Evolutionary conservation across 352 stramenopile genomes (phyloP), one percentile per base, ranked within the genome.

Genomic region (Globisporangium solare): DNA sequence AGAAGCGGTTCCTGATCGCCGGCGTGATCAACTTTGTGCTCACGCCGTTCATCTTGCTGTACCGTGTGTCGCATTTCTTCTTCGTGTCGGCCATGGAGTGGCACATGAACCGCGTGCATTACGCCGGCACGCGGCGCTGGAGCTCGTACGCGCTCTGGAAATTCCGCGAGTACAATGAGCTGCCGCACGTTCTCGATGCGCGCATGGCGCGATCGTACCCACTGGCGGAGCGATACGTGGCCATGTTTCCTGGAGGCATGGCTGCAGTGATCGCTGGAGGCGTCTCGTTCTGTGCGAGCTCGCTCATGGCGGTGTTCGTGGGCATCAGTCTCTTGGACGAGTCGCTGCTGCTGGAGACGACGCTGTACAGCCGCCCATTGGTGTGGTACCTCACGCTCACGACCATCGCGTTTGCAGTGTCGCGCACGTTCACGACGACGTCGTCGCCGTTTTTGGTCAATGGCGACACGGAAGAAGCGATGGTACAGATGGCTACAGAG

Each of bases 121-220:
- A 99, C 76, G 86, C 99, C 15, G 96, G 96, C 8, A 94, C 96
- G 24, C 85, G 94, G 40, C 88, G 96, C 40, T 99, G 96, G 96
- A 97, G 89, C 24, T 74, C 79, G 6, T 84, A 94, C 52, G 85
- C 89, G 39, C 59, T 92, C 18, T 97, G 88, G 88, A 85, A 85
- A 31, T 98, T 98, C 66, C 83, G 97, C 47, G 97, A 99, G 76
- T 99, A 99, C 77, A 99, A 99, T 72, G 97, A 99, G 65, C 71
- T 99, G 1, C 92, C 94, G n/a, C 96, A 99, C 62, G 71, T 95
- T 37, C 95, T 99, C 59, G 94, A 98, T 58, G 77, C 84, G n/a
- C 86, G 97, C 22, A 87, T 99, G 56, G 83, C 78, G 39, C 83
- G 92, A 15, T 97, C 89, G 17, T 98, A 98, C 61, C 69, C 88